Evolutionary conservation across 179 eudicot genomes (phyloP), one percentile per base, ranked within the genome.

Genomic region (Patellifolia procumbens): DNA sequence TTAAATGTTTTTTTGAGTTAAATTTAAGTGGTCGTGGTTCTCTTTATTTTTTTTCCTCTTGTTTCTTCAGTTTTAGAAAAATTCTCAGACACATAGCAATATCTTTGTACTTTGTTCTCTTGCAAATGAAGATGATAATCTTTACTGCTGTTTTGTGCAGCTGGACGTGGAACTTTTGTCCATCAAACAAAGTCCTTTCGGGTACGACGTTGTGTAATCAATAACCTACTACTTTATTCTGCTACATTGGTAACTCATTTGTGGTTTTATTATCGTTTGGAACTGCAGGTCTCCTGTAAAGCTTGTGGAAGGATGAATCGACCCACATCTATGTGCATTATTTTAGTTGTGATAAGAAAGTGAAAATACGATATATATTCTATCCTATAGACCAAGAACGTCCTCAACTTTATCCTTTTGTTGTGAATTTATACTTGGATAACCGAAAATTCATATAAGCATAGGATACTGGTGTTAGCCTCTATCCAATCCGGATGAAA

Each of bases 101-200:
- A 34, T 4, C n/a, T 32, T 5, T 13, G 16, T 35, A 2, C 22
- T 67, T 22, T n/a, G n/a, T 60, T 20, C 55, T 59, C 24, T 37
- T 9, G n/a, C 62, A 8, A 60, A 1, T 42, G 11, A 46, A 74
- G 24, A 39, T 74, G 29, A 63, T 34, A 6, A 9, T 43, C 62
- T 70, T 49, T 20, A 2, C 46, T 51, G 4, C 32, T 63, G 26
- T 65, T n/a, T 55, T 74, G 26, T 82, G 85, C 92, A 92, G 96
- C 37, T 94, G 86, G 96, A 94, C 81, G 85, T 92, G 75, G 97
- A 94, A 73, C 83, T 94, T 61, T 76, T 94, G 83, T 74, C 98
- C 65, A 92, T 94, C 85, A 93, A 93, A 82, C 92, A 88, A 74
- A 93, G 81, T 82, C 91, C 97, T 28, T 93, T 91, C 46, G 98